Percentiles rank a stretch among this genome's conserved stretches.
These are phyloP conservation scores for Castanospermum australe DNA, from an alignment of 306 rosid species.

Conservation along the genomic window DNA sequence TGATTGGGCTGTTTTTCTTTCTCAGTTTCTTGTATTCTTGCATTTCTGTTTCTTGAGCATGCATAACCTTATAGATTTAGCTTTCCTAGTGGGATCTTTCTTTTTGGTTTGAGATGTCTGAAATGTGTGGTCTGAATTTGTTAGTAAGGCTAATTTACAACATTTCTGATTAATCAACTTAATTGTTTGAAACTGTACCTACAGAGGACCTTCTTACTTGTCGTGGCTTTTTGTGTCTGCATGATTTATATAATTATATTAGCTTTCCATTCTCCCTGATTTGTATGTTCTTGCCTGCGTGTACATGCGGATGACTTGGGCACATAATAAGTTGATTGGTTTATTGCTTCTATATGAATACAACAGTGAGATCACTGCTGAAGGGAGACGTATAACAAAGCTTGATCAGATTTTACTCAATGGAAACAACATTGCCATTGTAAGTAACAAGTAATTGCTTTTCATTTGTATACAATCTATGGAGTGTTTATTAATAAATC, in stretches of 20 bases:
- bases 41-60: not conserved
- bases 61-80: not conserved
- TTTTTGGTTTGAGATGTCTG: not conserved
- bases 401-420: conserved; percentile 95
- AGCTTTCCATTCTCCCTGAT: not conserved
- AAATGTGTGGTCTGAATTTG: not conserved
- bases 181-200: not conserved
- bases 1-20: not conserved
- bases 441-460: conserved; percentile 45
- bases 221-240: not conserved
- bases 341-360: conserved; percentile 22
- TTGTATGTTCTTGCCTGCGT: not conserved
- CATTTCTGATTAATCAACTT: not conserved
- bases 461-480: not conserved
- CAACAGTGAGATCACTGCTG: conserved; percentile 85
- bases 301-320: not conserved
- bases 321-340: conserved; percentile 19
- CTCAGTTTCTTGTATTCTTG: not conserved
- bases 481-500: not conserved
- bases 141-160: not conserved
- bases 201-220: not conserved
- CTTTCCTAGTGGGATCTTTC: not conserved
- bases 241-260: conserved; percentile 14
- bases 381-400: conserved; percentile 97
- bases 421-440: conserved; percentile 99